A percentile compares a stretch with the other conserved stretches of the same genome.
Conservation (phyloP, 768 basidiomycete genomes). For the Lactarius hatsudake region DNA sequence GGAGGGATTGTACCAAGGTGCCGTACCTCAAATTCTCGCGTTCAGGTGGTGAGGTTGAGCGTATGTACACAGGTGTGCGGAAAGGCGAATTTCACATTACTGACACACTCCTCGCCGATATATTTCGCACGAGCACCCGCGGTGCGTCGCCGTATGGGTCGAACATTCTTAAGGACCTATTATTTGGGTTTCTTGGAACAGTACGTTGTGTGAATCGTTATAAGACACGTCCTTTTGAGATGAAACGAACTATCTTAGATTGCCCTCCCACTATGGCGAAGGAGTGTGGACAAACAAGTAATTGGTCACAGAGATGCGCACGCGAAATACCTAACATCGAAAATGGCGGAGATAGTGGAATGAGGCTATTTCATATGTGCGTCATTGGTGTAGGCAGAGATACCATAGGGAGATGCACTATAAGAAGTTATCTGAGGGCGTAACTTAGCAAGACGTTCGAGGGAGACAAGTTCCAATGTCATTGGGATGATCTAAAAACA, state of each 20-base stretch:
- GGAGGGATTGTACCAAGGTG: slow-evolving; percentile 55
- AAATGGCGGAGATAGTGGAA: slow-evolving; percentile 15
- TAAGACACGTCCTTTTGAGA: slow-evolving; percentile 3
- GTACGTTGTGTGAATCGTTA: slow-evolving; percentile 34
- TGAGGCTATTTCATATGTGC: not conserved
- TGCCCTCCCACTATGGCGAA: slow-evolving; percentile 41
- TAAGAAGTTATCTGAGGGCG: not conserved
- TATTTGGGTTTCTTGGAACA: slow-evolving; percentile 42
- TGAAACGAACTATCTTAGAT: slow-evolving; percentile 33
- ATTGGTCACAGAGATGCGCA: slow-evolving; percentile 38
- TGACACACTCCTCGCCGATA: slow-evolving; percentile 59
- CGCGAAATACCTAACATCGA: slow-evolving; percentile 34
- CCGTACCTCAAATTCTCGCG: slow-evolving; percentile 15
- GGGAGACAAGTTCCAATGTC: slow-evolving; percentile 45
- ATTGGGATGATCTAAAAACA: slow-evolving; percentile 46
- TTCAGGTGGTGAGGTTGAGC: not conserved
- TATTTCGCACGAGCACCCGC: slow-evolving; percentile 69
- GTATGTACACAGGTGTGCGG: slow-evolving; percentile 51
- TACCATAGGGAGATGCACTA: not conserved
- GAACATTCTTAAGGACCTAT: slow-evolving; percentile 53
- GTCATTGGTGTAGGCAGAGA: not conserved
- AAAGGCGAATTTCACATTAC: slow-evolving; percentile 73
- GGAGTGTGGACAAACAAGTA: slow-evolving; percentile 38
- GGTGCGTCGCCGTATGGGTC: slow-evolving; percentile 52
- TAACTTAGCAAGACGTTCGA: slow-evolving; percentile 35